Evolutionary conservation across 2,329 filamentous ascomycete genomes (phyloP), one percentile per base, ranked within the genome.

Genomic region (Trichoderma atrobrunneum): DNA sequence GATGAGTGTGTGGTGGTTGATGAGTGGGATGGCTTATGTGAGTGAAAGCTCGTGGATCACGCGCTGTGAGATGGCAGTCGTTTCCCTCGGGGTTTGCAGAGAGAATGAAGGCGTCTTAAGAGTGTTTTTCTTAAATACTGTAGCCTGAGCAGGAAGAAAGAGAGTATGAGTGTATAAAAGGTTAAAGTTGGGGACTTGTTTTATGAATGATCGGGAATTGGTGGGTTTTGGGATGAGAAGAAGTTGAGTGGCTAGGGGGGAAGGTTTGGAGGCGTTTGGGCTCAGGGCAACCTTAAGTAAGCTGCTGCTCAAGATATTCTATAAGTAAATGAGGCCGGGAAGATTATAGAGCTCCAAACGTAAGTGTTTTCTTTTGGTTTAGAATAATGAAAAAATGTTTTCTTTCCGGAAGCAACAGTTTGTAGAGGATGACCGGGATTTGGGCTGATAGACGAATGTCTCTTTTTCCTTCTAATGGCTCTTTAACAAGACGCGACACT

Each of bases 161-260:
- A 54, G 60, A 26, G 16, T 12, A 28, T 10, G 14, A 43, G 39
- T 26, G 32, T 21, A 24, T 39, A 30, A 18, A 30, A 56, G 10
- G 30, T 24, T 16, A 28, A 24, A 57, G 32, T n/a, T 56, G 24
- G 24, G 14, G 43, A 21, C 43, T 48, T 48, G 43, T 21, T 48
- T 43, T 48, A 48, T 51, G n/a, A 21, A 10, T 51, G 43, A 3
- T 24, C 60, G 32, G 16, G 21, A 36, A 51, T 18, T 68, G 34
- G 34, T 24, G 62, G 43, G 43, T 21, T 67, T 11, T 28, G 54
- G 54, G 24, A 28, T 57, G 48, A 54, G 48, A 57, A 18, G 60
- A 67, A 32, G 51, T 57, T 28, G 63, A 66, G 48, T 43, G 48
- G 63, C 30, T 57, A 67, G n/a, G 64, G 48, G 64, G 64, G 32